Percentiles rank a stretch among this genome's conserved stretches.
Conservation (phyloP, 2,329 filamentous ascomycete genomes). For the Lachnellula willkommii region DNA sequence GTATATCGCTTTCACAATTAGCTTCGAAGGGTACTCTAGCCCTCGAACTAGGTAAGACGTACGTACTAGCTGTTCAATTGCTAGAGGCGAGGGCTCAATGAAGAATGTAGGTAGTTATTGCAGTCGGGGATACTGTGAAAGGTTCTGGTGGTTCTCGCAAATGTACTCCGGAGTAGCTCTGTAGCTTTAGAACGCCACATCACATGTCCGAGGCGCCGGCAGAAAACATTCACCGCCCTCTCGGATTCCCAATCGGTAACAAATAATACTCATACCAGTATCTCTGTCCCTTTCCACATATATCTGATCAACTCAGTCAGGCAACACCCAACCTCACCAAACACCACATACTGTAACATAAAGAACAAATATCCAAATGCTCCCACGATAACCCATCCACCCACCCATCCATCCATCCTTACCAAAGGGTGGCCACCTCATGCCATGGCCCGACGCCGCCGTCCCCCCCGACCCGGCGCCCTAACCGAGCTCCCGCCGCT, state of each 20-base stretch:
- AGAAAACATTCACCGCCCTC: background rate
- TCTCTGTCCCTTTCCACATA: background rate
- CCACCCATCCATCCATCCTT: background rate
- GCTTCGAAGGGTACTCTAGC: background rate
- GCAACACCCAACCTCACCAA: background rate
- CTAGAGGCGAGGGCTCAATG: too few relatives aligned
- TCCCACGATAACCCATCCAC: conserved; percentile 3
- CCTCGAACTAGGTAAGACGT: background rate
- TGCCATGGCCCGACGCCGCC: conserved; percentile 45
- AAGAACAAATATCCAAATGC: conserved; percentile 9
- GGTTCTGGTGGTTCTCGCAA: background rate
- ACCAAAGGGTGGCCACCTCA: too few relatives aligned
- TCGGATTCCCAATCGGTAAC: background rate
- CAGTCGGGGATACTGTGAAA: too few relatives aligned
- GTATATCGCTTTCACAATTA: background rate
- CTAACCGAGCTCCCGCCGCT: conserved; percentile 62
- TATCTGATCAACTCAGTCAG: background rate
- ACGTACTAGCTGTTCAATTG: background rate
- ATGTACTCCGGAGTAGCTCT: background rate
- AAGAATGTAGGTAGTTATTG: too few relatives aligned
- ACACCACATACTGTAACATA: too few relatives aligned
- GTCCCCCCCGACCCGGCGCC: conserved; percentile 59
- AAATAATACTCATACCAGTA: background rate
- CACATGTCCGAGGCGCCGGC: background rate
- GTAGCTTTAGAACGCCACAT: conserved; percentile 4